Base-by-base conservation (phyloP, 176 grass and related monocot genomes). In the Musa schizocarpa region DNA sequence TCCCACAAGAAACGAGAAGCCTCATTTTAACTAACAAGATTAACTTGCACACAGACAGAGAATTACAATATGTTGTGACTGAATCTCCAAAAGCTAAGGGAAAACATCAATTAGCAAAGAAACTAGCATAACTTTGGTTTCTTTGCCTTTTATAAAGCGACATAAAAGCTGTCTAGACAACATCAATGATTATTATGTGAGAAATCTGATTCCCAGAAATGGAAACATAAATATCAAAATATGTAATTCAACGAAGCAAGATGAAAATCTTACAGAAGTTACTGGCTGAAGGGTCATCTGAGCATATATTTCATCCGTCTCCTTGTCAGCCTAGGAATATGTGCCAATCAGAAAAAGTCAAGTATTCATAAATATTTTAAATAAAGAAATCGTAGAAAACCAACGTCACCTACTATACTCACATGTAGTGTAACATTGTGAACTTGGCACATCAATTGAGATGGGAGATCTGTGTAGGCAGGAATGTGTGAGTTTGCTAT, bases 231-330 rank as follows among this genome's bases (percentile, higher is more conserved):
- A 6, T 43, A 19, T 68, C 17, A 26, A 7, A 14, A 29, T 14
- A 29, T 25, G 7, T 13, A 9, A 67, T n/a, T 9, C 10, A 26
- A 27, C 24, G 13, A 54, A 24, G 20, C 13, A 73, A 54, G 11
- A 62, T 9, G n/a, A 57, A 29, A 9, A 65, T 69, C 88, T 91
- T 86, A 99, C 96, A 14, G 86, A 89, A 29, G 89, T 93, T 3
- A 95, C 88, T 25, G 96, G 96, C 53, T 99, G 91, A 58, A 99
- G 96, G 11, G 96, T 99, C 88, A 95, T 99, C 80, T 95, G 91
- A 11, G 88, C 88, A 75, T 95, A 99, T 12, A 99, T 89, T 76
- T 99, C 96, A 75, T 99, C 96, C 2, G 91, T 99, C 59, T 99
- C 96, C 79, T 99, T 99, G 63, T 99, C 96, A 59, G 96, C 83